Base-by-base conservation (phyloP, 106 monocot species). In the Vanilla planifolia region DNA sequence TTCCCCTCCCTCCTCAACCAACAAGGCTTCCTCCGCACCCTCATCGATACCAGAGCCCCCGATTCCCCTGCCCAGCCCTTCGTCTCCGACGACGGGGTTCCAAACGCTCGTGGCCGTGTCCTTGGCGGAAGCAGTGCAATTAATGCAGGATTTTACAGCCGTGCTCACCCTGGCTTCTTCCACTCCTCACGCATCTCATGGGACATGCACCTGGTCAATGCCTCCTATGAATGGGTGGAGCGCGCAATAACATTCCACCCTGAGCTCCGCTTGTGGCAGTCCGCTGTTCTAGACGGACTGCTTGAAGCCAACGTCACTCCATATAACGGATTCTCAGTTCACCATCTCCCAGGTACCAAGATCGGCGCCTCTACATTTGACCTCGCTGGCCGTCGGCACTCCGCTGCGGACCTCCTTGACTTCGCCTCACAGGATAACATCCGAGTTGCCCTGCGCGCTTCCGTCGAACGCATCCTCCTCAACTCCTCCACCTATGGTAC, bases 331-430 rank as follows among this genome's bases (percentile, higher is more conserved):
- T 93, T 74, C 77, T 82, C 89, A 8, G 79, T 89, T 16, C 48
- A 85, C 43, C 93, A 93, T 62, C 33, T 85, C 23, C 51, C 36
- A 2, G 93, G 93, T 11, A 93, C 93, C 50, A 94, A 94, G 75
- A 78, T 94, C 47, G 85, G 94, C 0, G 94, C 75, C 15, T 66
- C 85, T 9, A 94, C 82, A 14, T 89, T 89, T 58, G 94, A 94
- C 29, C 17, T 67, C 22, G 29, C 46, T 23, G 89, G 94, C 15
- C 43, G 63, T 24, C 55, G 94, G 40, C 84, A 79, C 76, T 84
- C 66, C 69, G 86, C 95, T 19, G 90, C 90, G 6, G 90, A 95
- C 36, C 74, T 95, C 45, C 74, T 95, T 8, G 67, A 32, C 51
- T 70, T 68, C 35, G 86, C 89, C 15, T 40, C 47, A 0, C 57